Evolutionary conservation across 2,329 filamentous ascomycete species (phyloP).

Genomic region (Fusarium sp.): DNA sequence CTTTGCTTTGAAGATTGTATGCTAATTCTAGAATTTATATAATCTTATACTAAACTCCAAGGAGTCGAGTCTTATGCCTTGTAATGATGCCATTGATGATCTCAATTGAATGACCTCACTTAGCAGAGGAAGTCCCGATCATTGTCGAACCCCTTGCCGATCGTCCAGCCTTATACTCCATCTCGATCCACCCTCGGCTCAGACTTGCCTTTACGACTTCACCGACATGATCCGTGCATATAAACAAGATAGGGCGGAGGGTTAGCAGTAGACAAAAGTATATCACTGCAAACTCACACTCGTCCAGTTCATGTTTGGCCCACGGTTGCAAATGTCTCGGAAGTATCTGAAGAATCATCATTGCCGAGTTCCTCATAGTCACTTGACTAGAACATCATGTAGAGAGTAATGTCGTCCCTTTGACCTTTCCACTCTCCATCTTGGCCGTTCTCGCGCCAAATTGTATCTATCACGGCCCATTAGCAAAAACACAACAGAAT

Average conservation of each 20-base stretch:
- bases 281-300: constrained; percentile 64
- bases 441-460: constrained; percentile 88
- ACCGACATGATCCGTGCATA: constrained; percentile 55
- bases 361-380: constrained; percentile 56
- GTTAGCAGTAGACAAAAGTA: constrained; percentile 57
- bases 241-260: constrained; percentile 51
- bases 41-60: no score
- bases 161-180: background rate
- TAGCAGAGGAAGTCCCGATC: no score
- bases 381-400: constrained; percentile 54
- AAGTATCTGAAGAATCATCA: constrained; percentile 86
- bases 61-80: no score
- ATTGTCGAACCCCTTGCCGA: background rate
- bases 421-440: constrained; percentile 79
- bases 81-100: no score
- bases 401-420: constrained; percentile 74
- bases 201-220: constrained; percentile 77
- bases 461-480: constrained; percentile 72
- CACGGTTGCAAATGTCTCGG: constrained; percentile 65
- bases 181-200: constrained; percentile 59
- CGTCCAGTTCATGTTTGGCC: constrained; percentile 38
- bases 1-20: no score
- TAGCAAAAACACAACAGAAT: constrained; percentile 6
- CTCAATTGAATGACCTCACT: no score
- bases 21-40: no score